Evolutionary conservation across 805 yeast species (phyloP).

Genomic region (Saccharomyces paradoxus): DNA sequence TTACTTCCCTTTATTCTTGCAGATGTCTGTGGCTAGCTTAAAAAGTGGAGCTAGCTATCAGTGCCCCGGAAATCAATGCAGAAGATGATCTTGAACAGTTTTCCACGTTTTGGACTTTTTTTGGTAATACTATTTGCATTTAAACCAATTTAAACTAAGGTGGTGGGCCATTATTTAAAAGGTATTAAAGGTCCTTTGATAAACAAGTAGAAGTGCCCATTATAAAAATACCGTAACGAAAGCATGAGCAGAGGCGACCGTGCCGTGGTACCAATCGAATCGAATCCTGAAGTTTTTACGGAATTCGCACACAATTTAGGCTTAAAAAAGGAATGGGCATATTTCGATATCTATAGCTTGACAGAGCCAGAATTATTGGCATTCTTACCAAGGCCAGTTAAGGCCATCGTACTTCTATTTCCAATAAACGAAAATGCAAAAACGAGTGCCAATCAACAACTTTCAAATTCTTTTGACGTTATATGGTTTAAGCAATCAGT

Average conservation of each 20-base stretch:
- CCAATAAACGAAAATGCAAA: slow-evolving; percentile 50
- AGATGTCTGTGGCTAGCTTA: background rate
- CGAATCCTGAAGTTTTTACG: slow-evolving; percentile 79
- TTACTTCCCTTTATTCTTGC: background rate
- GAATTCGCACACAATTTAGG: slow-evolving; percentile 63
- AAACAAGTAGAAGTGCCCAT: background rate
- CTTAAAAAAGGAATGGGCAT: slow-evolving; percentile 47
- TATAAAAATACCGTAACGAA: background rate
- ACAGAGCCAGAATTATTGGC: slow-evolving; percentile 73
- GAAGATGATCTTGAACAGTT: background rate
- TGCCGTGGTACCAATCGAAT: slow-evolving; percentile 78
- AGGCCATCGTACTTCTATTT: slow-evolving; percentile 69
- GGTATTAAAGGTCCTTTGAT: background rate
- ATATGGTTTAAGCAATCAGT: slow-evolving; percentile 83
- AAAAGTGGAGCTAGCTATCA: background rate
- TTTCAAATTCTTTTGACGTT: background rate
- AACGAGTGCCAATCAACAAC: background rate
- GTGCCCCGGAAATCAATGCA: background rate
- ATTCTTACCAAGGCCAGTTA: slow-evolving; percentile 73
- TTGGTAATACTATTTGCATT: background rate
- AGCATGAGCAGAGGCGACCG: slow-evolving; percentile 9
- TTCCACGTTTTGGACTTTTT: background rate
- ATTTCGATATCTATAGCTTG: slow-evolving; percentile 79
- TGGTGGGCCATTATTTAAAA: background rate
- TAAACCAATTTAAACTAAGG: background rate